A percentile compares a stretch with the other conserved stretches of the same genome.
Conservation (phyloP, 2,329 filamentous ascomycete genomes). For the Intubia oerlemansii region DNA sequence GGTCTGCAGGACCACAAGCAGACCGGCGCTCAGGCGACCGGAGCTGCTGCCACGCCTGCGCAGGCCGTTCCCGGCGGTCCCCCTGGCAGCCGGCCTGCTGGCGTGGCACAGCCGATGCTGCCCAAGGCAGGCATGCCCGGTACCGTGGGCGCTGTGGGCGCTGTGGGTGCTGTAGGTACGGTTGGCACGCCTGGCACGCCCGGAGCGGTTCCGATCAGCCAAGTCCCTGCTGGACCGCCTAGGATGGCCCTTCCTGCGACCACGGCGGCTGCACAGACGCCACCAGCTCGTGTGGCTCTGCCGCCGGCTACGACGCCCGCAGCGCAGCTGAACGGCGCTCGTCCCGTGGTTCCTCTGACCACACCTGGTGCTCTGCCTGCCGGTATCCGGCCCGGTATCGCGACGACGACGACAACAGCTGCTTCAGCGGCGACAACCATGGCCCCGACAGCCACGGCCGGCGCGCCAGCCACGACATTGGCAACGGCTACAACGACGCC, state of each 20-base stretch:
- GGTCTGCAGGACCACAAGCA: slow-evolving; percentile 22
- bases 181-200: not conserved
- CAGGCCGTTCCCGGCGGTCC: too few species aligned
- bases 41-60: not conserved
- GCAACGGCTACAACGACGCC: not conserved
- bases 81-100: too few species aligned
- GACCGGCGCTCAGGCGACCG: not conserved
- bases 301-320: too few species aligned
- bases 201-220: not conserved
- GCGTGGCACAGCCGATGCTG: not conserved
- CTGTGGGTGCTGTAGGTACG: too few species aligned
- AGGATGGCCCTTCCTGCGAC: too few species aligned
- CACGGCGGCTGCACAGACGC: too few species aligned
- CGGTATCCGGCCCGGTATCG: not conserved
- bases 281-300: too few species aligned
- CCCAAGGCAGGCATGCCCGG: not conserved
- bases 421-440: not conserved
- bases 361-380: not conserved
- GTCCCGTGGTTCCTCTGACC: too few species aligned
- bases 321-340: too few species aligned
- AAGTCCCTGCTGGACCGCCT: not conserved
- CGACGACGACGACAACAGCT: not conserved
- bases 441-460: not conserved
- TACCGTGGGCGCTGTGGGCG: too few species aligned
- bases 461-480: not conserved